A percentile compares a stretch with the other conserved stretches of the same genome.
phyloP scores from a whole-genome alignment of 768 basidiomycete genomes.

The Amanita inopinata region DNA sequence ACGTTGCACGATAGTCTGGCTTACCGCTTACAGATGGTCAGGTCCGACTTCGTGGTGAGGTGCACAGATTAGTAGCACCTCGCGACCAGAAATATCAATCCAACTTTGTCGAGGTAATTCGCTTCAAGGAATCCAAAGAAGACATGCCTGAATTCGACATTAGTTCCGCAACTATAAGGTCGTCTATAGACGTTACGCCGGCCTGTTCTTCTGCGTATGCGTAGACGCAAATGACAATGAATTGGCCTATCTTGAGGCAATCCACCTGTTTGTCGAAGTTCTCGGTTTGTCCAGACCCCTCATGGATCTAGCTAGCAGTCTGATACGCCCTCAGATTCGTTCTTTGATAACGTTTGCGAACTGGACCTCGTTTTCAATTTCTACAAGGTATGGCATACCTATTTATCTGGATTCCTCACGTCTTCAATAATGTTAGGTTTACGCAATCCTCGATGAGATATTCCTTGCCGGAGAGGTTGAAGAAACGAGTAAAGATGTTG shows the following conservation, averaged over 20 bases:
- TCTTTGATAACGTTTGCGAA: slow-evolving; percentile 99
- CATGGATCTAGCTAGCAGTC: neutral
- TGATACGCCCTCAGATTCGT: slow-evolving; percentile 54
- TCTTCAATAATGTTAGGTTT: slow-evolving; percentile 50
- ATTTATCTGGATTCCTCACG: neutral
- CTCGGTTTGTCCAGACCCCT: slow-evolving; percentile 55
- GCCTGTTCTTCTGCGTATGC: slow-evolving; percentile 95
- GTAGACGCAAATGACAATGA: slow-evolving; percentile 99
- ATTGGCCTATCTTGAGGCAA: slow-evolving; percentile 92
- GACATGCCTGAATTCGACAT: neutral
- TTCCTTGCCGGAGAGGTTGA: slow-evolving; percentile 98
- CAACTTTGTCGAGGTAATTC: slow-evolving; percentile 91
- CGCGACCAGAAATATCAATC: slow-evolving; percentile 98
- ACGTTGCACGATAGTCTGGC: neutral
- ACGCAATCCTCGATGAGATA: slow-evolving; percentile 96
- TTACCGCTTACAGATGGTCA: slow-evolving; percentile 19
- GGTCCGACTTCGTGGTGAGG: slow-evolving; percentile 93
- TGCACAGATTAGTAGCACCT: slow-evolving; percentile 91
- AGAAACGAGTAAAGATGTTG: slow-evolving; percentile 96
- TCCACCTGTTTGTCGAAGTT: slow-evolving; percentile 96
- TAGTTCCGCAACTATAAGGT: slow-evolving; percentile 98
- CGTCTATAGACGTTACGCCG: slow-evolving; percentile 93
- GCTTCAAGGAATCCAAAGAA: slow-evolving; percentile 6
- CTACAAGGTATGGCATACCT: slow-evolving; percentile 60
- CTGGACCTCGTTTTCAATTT: slow-evolving; percentile 98